phyloP scores from a whole-genome alignment of 352 stramenopile species.

The Pythium phragmiticola region DNA sequence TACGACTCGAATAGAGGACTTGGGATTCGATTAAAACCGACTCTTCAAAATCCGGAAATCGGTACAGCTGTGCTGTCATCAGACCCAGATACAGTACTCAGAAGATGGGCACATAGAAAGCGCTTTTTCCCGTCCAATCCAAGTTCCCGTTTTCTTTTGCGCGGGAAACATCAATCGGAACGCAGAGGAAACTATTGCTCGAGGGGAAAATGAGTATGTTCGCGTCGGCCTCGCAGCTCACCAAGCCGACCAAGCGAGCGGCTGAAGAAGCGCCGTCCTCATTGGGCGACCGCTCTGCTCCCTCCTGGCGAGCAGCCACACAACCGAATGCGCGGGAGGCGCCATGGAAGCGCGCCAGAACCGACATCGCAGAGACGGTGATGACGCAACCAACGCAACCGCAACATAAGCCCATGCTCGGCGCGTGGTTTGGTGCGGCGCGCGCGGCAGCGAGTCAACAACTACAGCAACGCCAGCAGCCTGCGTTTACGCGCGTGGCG shows the following conservation, averaged over 20 bases:
- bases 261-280: neutral
- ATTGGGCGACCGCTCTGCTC: neutral
- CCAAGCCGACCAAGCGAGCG: slow-evolving; percentile 7
- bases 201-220: slow-evolving; percentile 1
- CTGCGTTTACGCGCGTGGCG: neutral
- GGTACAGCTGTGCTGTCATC: neutral
- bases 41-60: too few species aligned
- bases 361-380: neutral
- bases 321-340: neutral
- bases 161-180: slow-evolving; percentile 3
- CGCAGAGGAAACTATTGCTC: neutral
- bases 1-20: slow-evolving; percentile 5
- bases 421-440: slow-evolving; percentile 14
- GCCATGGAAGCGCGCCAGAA: slow-evolving; percentile 16
- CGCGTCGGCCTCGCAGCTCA: slow-evolving; percentile 8
- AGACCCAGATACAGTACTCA: neutral
- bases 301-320: neutral
- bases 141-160: neutral
- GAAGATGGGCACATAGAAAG: neutral
- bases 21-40: neutral
- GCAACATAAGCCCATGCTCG: slow-evolving; percentile 14
- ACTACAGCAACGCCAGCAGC: neutral
- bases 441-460: neutral
- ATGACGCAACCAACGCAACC: neutral
- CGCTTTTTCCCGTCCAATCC: neutral